phyloP scores from a whole-genome alignment of 2,329 filamentous ascomycete genomes.

The Aaosphaeria pasadenensis region DNA sequence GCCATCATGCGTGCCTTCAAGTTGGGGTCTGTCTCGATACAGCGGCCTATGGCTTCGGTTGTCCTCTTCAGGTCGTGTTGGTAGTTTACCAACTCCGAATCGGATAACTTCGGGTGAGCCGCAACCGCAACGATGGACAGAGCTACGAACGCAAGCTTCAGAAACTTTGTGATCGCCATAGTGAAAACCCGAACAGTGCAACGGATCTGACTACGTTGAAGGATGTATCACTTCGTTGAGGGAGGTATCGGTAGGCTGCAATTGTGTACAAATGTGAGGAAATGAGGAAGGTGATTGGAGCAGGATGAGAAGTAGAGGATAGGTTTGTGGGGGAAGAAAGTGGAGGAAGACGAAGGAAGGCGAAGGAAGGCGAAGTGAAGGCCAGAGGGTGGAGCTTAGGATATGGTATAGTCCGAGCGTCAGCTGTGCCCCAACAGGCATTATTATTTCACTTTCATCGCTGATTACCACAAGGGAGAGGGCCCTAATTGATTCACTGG shows the following conservation, averaged over 20 bases:
- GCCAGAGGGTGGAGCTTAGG: neutral
- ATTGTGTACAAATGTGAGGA: neutral
- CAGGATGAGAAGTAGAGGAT: neutral
- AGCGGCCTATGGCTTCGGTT: constrained; percentile 6
- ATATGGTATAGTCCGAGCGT: too few relatives aligned
- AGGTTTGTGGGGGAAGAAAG: neutral
- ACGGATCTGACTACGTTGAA: too few relatives aligned
- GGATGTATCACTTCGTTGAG: too few relatives aligned
- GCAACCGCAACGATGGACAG: neutral
- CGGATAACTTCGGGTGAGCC: constrained; percentile 5
- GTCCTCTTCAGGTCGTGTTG: constrained; percentile 1
- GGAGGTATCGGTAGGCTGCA: too few relatives aligned
- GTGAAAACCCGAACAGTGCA: neutral
- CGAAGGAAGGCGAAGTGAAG: neutral
- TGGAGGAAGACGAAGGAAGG: neutral
- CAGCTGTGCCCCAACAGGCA: too few relatives aligned
- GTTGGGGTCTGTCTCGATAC: constrained; percentile 6
- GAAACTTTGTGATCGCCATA: neutral
- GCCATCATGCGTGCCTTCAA: constrained; percentile 6
- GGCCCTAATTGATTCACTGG: too few relatives aligned
- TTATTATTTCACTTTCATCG: too few relatives aligned
- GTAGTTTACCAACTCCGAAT: constrained; percentile 7
- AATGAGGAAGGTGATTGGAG: neutral
- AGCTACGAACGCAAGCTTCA: constrained; percentile 1
- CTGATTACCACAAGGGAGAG: too few relatives aligned